Base-by-base conservation (phyloP, 169 alveolate genomes). In the Eimeria acervulina region DNA sequence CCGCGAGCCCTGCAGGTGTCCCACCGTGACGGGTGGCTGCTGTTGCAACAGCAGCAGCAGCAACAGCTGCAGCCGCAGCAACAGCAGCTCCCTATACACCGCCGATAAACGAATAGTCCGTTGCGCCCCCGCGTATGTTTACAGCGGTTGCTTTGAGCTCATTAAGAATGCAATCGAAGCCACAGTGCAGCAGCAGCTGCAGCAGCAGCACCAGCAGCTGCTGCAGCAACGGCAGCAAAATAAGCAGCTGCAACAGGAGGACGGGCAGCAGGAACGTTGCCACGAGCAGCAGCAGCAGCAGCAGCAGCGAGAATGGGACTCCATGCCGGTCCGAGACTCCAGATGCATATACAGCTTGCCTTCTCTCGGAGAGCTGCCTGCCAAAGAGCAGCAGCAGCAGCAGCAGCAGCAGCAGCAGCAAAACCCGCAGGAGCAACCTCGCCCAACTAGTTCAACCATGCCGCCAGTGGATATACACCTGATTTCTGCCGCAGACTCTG, bases 111-210 rank as follows among this genome's bases (percentile, higher is more conserved):
- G 44, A 72, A 17, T 72, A 6, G 83, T 72, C 36, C 83, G 83
- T 42, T 72, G 83, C 21, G 83, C 83, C 28, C 83, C 83, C 5
- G 83, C 83, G 10, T 72, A 72, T 42, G 47, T 36, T 21, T 72
- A 72, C 83, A 72, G 83, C 83, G 83, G 83, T 42, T 72, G 83
- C 83, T 72, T 72, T 38, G 83, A 72, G 42, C 83, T 72, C 17
- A 72, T 72, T 15, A 72, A 72, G 83, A 72, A 72, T 38, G 83
- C 83, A 42, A 72, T 72, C 5, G 83, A 72, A 17, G 83, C 83
- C 42, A 72, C 83, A 28, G 83, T 72, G 83, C 83, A 36, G 52
- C 83, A 38, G 83, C 83, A 72, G 83, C 83, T n/a, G 83, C 33
- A 72, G 83, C 83, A 36, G 52, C 52, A 63, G 74, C 55, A 47